A percentile compares a stretch with the other conserved stretches of the same genome.
phyloP scores from a whole-genome alignment of 352 stramenopile genomes.

The Phytophthora pistaciae region DNA sequence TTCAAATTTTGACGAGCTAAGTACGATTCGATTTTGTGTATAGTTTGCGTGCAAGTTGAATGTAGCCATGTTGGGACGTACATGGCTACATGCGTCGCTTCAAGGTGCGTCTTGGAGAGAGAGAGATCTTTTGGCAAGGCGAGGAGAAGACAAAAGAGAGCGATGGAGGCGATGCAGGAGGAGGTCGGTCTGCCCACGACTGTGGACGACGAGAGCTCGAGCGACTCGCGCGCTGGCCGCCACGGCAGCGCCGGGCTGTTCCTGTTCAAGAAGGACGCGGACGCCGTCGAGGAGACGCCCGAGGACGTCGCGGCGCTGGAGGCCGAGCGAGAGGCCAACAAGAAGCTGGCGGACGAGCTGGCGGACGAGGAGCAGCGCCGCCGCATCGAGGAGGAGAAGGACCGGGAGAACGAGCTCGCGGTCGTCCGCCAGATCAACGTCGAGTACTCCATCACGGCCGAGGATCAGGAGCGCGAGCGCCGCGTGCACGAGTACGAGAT shows the following conservation, averaged over 20 bases:
- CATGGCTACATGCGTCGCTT: slow-evolving; percentile 29
- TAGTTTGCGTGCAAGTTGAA: not conserved
- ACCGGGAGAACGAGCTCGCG: slow-evolving; percentile 64
- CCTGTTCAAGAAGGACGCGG: slow-evolving; percentile 54
- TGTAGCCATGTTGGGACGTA: slow-evolving; percentile 11
- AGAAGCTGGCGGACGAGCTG: slow-evolving; percentile 61
- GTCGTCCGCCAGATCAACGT: slow-evolving; percentile 84
- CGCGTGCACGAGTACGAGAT: slow-evolving; percentile 74
- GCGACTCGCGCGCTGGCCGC: slow-evolving; percentile 19
- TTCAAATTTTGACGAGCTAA: not conserved
- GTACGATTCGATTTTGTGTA: slow-evolving; percentile 1
- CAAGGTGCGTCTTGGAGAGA: not conserved
- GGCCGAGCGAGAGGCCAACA: slow-evolving; percentile 55
- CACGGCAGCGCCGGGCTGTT: slow-evolving; percentile 63
- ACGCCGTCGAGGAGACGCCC: slow-evolving; percentile 43
- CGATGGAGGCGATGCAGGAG: slow-evolving; percentile 21
- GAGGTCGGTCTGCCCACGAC: not conserved
- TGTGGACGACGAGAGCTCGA: slow-evolving; percentile 3
- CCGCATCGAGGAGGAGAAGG: slow-evolving; percentile 57
- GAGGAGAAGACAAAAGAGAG: not conserved
- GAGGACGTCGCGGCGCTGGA: slow-evolving; percentile 48
- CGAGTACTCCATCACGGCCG: slow-evolving; percentile 64
- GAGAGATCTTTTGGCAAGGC: slow-evolving; percentile 15
- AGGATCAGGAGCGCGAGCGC: slow-evolving; percentile 70
- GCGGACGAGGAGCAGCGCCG: slow-evolving; percentile 69